Conservation (phyloP, 257 asterid species). For the Nemophila menziesii region DNA sequence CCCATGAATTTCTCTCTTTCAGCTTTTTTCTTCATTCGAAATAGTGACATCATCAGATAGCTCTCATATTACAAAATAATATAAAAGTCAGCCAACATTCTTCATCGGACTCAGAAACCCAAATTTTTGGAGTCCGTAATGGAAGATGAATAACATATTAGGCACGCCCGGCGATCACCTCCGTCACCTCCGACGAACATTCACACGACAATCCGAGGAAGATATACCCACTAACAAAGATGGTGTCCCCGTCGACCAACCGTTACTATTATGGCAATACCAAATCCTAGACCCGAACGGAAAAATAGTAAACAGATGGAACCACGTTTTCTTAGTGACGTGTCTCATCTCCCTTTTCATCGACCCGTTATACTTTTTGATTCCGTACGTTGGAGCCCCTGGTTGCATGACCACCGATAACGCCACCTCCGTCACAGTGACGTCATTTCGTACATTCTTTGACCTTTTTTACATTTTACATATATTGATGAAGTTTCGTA, state of each 20-base stretch:
- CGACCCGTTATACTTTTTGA: constrained; percentile 79
- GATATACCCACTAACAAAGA: constrained; percentile 2
- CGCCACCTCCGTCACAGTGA: constrained; percentile 33
- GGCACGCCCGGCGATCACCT: constrained; percentile 68
- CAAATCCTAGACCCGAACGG: constrained; percentile 85
- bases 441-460: constrained; percentile 42
- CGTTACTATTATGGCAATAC: constrained; percentile 60
- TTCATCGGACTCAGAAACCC: constrained; percentile 28
- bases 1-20: too few species aligned
- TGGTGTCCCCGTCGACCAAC: constrained; percentile 29
- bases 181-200: constrained; percentile 58
- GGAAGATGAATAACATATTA: constrained; percentile 90
- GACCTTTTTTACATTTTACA: constrained; percentile 69
- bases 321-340: constrained; percentile 59
- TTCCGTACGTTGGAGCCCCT: constrained; percentile 44
- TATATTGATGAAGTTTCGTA: constrained; percentile 69
- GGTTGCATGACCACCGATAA: constrained; percentile 65
- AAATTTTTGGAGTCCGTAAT: constrained; percentile 63
- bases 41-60: too few species aligned
- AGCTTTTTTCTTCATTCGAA: too few species aligned
- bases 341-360: constrained; percentile 67
- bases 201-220: constrained; percentile 19
- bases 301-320: constrained; percentile 77
- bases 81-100: too few species aligned
- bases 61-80: too few species aligned